Conservation (phyloP, 2,329 filamentous ascomycete species). For the Apiospora phragmitis region DNA sequence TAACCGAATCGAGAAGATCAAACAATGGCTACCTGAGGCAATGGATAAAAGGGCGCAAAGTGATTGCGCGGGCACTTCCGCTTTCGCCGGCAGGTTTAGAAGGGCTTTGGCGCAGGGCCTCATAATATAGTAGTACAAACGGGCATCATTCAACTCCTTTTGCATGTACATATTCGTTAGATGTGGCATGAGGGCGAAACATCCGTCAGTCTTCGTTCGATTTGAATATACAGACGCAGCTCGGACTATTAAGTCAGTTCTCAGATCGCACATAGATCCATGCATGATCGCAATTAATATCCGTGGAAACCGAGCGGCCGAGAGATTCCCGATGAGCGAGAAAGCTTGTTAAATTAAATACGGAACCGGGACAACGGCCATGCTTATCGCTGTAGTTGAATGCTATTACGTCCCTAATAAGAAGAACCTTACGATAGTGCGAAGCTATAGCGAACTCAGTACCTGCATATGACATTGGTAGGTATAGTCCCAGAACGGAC, state of each 20-base stretch:
- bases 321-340: conserved; percentile 1
- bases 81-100: conserved; percentile 55
- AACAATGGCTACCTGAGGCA: conserved; percentile 61
- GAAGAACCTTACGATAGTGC: background rate
- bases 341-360: conserved; percentile 6
- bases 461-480: background rate
- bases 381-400: background rate
- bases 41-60: conserved; percentile 53
- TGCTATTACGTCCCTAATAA: background rate
- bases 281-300: background rate
- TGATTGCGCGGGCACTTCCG: conserved; percentile 52
- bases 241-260: background rate
- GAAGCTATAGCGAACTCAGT: background rate
- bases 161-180: background rate
- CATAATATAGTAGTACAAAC: conserved; percentile 17
- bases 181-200: background rate
- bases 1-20: conserved; percentile 65
- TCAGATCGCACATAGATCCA: background rate
- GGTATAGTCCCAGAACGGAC: background rate
- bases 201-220: background rate
- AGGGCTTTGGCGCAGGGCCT: conserved; percentile 43
- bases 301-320: background rate
- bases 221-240: background rate
- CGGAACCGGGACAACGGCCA: background rate
- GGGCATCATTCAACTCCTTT: background rate